Base-by-base conservation (phyloP, 23 red algal genomes). In the Cyanidiococcus yangmingshanensis region DNA sequence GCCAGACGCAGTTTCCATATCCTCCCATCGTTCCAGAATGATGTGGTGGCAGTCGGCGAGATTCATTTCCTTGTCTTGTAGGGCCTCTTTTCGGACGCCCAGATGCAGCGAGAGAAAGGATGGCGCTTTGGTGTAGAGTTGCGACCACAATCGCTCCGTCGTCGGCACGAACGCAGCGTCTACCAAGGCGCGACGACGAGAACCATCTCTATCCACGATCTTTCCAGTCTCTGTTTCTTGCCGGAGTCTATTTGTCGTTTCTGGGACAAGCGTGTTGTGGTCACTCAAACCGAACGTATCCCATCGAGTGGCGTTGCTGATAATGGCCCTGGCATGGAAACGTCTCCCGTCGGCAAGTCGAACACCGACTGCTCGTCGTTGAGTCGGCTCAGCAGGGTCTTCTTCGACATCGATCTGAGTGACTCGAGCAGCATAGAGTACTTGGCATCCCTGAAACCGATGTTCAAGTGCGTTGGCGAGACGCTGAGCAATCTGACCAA, bases 301-400 rank as follows among this genome's bases (percentile, higher is more conserved):
- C 91, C 91, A 96, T 45, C 91, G 68, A 2, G 91, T 96, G 7
- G 91, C 86, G 59, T 96, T 96, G 38, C 76, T 82, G 38, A 96
- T 80, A 0, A 96, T 76, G 40, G 40, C 77, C 12, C 37, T 31
- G 3, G 77, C 76, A 30, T 39, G 58, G 2, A 86, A 24, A 1
- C 51, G 35, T 30, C 38, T 39, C 0, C 86, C 86, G 58, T 96
- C 74, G 0, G 84, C 84, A 0, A 96, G 75, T 54, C 50, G 41
- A 2, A 96, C 86, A 16, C 91, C 91, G 59, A 40, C 57, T 1
- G 86, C 87, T 15, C 57, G 58, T n/a, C 76, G 68, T 27, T 78
- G 35, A 0, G 35, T 67, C 37, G 51, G 68, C 40, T 84, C 77
- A 74, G 82, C 50, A 54, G 45, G 45, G 21, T 54, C 45, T 21